These are phyloP conservation scores for Talaromyces sp. DNA, from an alignment of 2,329 filamentous ascomycete genomes.

Conservation along the genomic window DNA sequence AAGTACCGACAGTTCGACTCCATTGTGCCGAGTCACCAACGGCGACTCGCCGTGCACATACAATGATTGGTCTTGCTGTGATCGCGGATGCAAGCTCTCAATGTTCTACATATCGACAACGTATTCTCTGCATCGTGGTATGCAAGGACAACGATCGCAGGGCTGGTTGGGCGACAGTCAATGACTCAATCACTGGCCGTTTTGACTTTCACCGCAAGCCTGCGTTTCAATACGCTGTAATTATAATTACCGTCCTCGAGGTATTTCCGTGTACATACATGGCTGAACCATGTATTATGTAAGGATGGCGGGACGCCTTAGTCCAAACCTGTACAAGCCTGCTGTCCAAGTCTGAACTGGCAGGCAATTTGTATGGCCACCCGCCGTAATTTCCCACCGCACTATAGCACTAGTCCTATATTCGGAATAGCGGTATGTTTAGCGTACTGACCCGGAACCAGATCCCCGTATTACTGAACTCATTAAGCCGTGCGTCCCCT, in stretches of 20 bases:
- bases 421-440: not conserved
- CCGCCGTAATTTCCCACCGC: not conserved
- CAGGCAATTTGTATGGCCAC: not conserved
- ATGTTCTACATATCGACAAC: not conserved
- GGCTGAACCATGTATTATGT: not conserved
- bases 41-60: not conserved
- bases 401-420: not conserved
- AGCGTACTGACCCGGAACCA: slow-evolving; percentile 12
- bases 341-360: not conserved
- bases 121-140: not conserved
- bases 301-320: not conserved
- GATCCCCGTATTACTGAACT: slow-evolving; percentile 16
- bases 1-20: not conserved
- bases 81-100: not conserved
- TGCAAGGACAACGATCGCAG: not conserved
- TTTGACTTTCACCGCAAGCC: slow-evolving; percentile 4
- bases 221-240: slow-evolving; percentile 1
- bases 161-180: slow-evolving; percentile 6
- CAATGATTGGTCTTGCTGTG: not conserved
- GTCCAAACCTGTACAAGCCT: not conserved
- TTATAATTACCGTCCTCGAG: slow-evolving; percentile 4
- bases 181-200: slow-evolving; percentile 12
- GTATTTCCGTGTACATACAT: not conserved
- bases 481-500: slow-evolving; percentile 14
- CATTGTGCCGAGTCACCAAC: slow-evolving; percentile 1